These are phyloP conservation scores for Candida chauliodis DNA, from an alignment of 805 yeast genomes.

Conservation along the genomic window DNA sequence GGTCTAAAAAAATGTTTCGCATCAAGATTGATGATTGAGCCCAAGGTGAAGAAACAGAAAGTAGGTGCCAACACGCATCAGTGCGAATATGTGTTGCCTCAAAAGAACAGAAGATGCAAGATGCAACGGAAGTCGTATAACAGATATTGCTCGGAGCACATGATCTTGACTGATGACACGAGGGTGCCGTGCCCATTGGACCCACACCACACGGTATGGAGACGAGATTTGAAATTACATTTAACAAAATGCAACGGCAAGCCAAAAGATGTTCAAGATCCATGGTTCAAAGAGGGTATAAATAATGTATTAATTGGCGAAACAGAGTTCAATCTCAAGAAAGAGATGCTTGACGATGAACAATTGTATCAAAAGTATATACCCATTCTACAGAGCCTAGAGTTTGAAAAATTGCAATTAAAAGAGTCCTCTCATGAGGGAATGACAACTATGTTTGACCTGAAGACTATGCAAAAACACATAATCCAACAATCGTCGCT, in stretches of 20 bases:
- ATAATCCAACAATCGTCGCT: constrained; percentile 79
- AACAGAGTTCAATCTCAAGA: constrained; percentile 12
- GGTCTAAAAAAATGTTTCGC: background rate
- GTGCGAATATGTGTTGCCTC: constrained; percentile 48
- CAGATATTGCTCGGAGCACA: constrained; percentile 63
- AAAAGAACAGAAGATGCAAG: constrained; percentile 56
- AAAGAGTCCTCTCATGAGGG: constrained; percentile 25
- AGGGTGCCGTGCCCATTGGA: constrained; percentile 78
- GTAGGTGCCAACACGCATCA: constrained; percentile 11
- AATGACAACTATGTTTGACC: constrained; percentile 38
- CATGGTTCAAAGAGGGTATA: constrained; percentile 50
- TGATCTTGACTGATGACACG: constrained; percentile 23
- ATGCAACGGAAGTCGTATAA: constrained; percentile 52
- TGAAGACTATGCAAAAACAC: constrained; percentile 59
- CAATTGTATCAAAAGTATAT: constrained; percentile 17
- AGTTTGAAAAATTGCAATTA: constrained; percentile 17
- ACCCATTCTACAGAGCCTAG: constrained; percentile 12
- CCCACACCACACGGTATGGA: constrained; percentile 71
- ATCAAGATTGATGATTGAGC: constrained; percentile 9
- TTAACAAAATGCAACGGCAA: constrained; percentile 56
- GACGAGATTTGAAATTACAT: constrained; percentile 52
- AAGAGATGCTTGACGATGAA: background rate
- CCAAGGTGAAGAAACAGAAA: constrained; percentile 10
- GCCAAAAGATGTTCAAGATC: constrained; percentile 30
- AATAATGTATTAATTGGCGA: constrained; percentile 29